Evolutionary conservation across 2,329 filamentous ascomycete species (phyloP).

Genomic region (Sodiomyces alkalinus): DNA sequence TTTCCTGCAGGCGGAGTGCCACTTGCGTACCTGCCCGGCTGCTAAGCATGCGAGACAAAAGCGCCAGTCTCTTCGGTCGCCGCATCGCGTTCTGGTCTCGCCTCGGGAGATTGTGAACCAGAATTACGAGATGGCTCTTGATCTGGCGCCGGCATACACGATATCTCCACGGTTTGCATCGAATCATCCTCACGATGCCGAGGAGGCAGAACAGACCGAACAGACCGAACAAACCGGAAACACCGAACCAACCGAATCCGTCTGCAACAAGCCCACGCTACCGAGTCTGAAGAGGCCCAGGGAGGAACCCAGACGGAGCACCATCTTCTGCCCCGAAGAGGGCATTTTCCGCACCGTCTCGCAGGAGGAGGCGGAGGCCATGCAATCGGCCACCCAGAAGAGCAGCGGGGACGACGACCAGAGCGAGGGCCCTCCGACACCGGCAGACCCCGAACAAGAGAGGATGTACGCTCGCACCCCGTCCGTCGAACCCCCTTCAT

Average conservation of each 20-base stretch:
- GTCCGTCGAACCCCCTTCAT: conserved; percentile 46
- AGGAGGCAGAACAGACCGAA: no score
- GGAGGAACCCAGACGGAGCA: conserved; percentile 30
- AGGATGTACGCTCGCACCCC: conserved; percentile 41
- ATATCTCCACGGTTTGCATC: neutral
- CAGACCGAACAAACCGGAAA: no score
- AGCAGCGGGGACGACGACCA: conserved; percentile 1
- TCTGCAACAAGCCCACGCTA: conserved; percentile 8
- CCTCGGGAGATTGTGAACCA: conserved; percentile 22
- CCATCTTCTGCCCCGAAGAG: conserved; percentile 44
- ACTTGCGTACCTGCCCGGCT: conserved; percentile 51
- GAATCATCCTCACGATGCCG: no score
- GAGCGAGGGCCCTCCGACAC: conserved; percentile 17
- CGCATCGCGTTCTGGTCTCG: conserved; percentile 20
- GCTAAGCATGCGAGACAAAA: conserved; percentile 24
- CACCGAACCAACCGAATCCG: conserved; percentile 4
- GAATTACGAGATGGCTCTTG: conserved; percentile 25
- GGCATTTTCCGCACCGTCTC: conserved; percentile 49
- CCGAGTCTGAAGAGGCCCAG: conserved; percentile 9
- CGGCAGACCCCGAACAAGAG: conserved; percentile 17
- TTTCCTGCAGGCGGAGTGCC: conserved; percentile 62
- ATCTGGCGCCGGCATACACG: conserved; percentile 5
- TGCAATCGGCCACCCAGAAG: conserved; percentile 17
- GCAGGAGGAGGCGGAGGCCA: conserved; percentile 31
- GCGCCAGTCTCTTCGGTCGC: conserved; percentile 15